Base-by-base conservation (phyloP, 176 grass and related monocot species). In the Oryza longistaminata region DNA sequence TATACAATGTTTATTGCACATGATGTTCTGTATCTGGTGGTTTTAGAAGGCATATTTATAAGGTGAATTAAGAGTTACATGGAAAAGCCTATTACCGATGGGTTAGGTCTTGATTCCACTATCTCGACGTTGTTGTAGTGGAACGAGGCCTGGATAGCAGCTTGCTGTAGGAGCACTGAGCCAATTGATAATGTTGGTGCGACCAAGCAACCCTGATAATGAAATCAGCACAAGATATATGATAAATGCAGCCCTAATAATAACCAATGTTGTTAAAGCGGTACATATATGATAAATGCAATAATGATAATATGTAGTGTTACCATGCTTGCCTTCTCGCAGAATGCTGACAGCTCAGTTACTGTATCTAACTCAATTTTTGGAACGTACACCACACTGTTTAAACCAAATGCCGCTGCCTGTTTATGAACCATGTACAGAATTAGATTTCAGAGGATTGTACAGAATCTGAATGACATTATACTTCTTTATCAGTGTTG, bases 361-460 rank as follows among this genome's bases (percentile, higher is more conserved):
- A 98, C 89, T 49, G 93, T 98, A 7, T 92, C 77, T 74, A 90
- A n/a, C 66, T 93, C 76, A n/a, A 98, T 77, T 83, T 92, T 90
- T 3, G 96, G 93, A 17, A 98, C 85, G 9, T 93, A 85, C 7
- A 98, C 93, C 2, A 95, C 66, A 44, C 93, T 98, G 80, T 85
- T 95, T 79, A 98, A 90, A 77, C 92, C 96, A 89, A 98, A 98
- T 52, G 96, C 96, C 21, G 93, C 88, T 66, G 93, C 91, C 93
- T 98, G 71, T 21, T 45, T 15, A 69, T 31, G 26, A 76, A 81
- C 35, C 37, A 85, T 67, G 31, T 69, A 61, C 5, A 61, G 29
- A 31, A 61, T 52, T 70, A 39, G 16, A 40, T 83, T 81, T 33
- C 14, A 13, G n/a, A 67, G n/a, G 53, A 52, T 6, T 12, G 24